Evolutionary conservation across 768 basidiomycete genomes (phyloP).

Genomic region (Trametes punicea): DNA sequence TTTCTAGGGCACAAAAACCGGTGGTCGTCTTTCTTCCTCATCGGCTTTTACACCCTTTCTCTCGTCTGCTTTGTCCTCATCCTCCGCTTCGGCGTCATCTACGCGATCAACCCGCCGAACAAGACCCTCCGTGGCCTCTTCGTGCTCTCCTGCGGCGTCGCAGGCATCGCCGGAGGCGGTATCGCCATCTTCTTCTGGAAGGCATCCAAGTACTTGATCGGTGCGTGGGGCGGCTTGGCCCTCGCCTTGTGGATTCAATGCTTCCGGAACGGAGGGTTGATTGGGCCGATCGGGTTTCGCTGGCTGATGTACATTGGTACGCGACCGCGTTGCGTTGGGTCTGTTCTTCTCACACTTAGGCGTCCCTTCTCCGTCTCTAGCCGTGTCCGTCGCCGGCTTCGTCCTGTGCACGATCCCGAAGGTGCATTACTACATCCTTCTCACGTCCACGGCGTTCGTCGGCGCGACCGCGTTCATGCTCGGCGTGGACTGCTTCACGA

Average conservation of each 20-base stretch:
- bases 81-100: conserved; percentile 80
- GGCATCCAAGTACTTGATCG: conserved; percentile 77
- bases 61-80: conserved; percentile 87
- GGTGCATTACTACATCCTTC: conserved; percentile 83
- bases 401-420: conserved; percentile 80
- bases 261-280: conserved; percentile 78
- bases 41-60: conserved; percentile 86
- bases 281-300: conserved; percentile 70
- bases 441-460: conserved; percentile 85
- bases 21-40: conserved; percentile 95
- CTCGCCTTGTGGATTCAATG: conserved; percentile 86
- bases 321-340: conserved; percentile 20
- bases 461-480: conserved; percentile 89
- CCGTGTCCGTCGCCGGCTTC: conserved; percentile 72
- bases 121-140: conserved; percentile 85
- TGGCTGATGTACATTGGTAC: conserved; percentile 90
- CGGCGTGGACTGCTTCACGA: conserved; percentile 91
- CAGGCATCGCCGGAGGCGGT: conserved; percentile 81
- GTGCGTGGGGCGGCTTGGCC: conserved; percentile 85
- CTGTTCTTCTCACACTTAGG: conserved; percentile 23
- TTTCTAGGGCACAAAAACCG: conserved; percentile 95
- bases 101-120: conserved; percentile 78
- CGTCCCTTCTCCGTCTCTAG: conserved; percentile 36
- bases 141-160: conserved; percentile 75
- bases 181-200: conserved; percentile 93